These are phyloP conservation scores for Westerdykella aurantiaca DNA, from an alignment of 2,329 filamentous ascomycete species.

Conservation along the genomic window DNA sequence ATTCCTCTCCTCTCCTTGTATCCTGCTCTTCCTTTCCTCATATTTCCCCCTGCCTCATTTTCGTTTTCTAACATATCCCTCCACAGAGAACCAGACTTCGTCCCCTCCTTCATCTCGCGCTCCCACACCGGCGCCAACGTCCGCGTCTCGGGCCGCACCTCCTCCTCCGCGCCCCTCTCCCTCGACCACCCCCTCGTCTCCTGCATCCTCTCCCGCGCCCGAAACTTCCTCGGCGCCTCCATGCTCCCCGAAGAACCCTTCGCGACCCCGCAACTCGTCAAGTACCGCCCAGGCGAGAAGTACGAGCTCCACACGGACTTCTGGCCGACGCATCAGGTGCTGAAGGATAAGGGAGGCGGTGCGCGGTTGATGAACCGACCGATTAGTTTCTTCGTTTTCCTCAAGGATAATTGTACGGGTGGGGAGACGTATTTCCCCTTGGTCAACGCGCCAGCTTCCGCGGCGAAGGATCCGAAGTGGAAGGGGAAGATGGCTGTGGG, in stretches of 20 bases:
- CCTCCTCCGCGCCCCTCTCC: slow-evolving; percentile 17
- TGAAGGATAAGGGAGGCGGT: slow-evolving; percentile 5
- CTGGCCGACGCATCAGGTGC: slow-evolving; percentile 20
- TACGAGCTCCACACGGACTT: slow-evolving; percentile 25
- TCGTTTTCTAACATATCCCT: not conserved
- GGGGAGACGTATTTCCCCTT: slow-evolving; percentile 21
- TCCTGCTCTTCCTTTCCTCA: not conserved
- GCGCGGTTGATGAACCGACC: slow-evolving; percentile 16
- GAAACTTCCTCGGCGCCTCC: slow-evolving; percentile 20
- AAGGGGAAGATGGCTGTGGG: slow-evolving; percentile 4
- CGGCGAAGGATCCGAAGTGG: not conserved
- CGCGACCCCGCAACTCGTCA: slow-evolving; percentile 19
- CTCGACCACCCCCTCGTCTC: slow-evolving; percentile 13
- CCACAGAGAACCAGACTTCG: slow-evolving; percentile 15
- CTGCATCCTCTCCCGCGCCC: slow-evolving; percentile 21
- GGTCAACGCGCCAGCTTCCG: slow-evolving; percentile 9
- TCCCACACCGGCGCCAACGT: slow-evolving; percentile 7
- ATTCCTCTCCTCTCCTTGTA: not conserved
- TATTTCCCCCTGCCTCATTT: not conserved
- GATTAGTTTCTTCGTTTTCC: slow-evolving; percentile 21
- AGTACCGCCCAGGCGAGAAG: slow-evolving; percentile 17
- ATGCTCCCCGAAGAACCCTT: slow-evolving; percentile 18
- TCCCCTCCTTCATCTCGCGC: slow-evolving; percentile 19
- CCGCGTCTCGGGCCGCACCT: slow-evolving; percentile 19
- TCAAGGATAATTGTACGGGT: slow-evolving; percentile 18